These are phyloP conservation scores for Ciborinia camelliae DNA, from an alignment of 2,329 filamentous ascomycete species.

Conservation along the genomic window DNA sequence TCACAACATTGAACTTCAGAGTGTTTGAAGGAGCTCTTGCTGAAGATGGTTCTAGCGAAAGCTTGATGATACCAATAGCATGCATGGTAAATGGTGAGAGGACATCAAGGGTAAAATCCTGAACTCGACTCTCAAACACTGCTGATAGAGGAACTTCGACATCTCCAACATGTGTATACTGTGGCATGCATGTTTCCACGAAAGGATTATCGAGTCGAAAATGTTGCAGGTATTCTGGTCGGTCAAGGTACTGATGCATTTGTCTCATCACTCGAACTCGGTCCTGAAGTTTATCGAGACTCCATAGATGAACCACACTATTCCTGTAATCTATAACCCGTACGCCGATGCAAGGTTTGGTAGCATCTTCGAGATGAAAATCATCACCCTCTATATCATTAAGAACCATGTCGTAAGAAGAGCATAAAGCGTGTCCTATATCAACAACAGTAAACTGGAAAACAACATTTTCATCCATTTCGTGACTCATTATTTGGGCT, in stretches of 20 bases:
- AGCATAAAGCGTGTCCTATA: slow-evolving; percentile 80
- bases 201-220: slow-evolving; percentile 93
- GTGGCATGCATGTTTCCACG: slow-evolving; percentile 82
- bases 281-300: slow-evolving; percentile 83
- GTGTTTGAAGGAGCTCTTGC: slow-evolving; percentile 88
- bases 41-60: slow-evolving; percentile 90
- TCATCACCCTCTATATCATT: slow-evolving; percentile 87
- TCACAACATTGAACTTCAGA: slow-evolving; percentile 96
- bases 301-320: slow-evolving; percentile 87
- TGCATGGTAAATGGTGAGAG: slow-evolving; percentile 89
- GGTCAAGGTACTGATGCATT: slow-evolving; percentile 93
- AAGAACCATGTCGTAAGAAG: slow-evolving; percentile 93
- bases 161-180: slow-evolving; percentile 89
- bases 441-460: slow-evolving; percentile 96
- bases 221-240: slow-evolving; percentile 91
- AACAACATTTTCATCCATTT: slow-evolving; percentile 86
- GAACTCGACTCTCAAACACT: slow-evolving; percentile 90
- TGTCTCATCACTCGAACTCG: slow-evolving; percentile 91
- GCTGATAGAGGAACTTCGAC: slow-evolving; percentile 87
- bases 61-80: slow-evolving; percentile 82
- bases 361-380: slow-evolving; percentile 71
- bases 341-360: slow-evolving; percentile 87
- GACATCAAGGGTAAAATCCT: slow-evolving; percentile 89
- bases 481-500: slow-evolving; percentile 95
- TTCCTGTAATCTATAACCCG: slow-evolving; percentile 89